phyloP scores from a whole-genome alignment of 495 filamentous ascomycete genomes.

The Penicillium bovifimosum region DNA sequence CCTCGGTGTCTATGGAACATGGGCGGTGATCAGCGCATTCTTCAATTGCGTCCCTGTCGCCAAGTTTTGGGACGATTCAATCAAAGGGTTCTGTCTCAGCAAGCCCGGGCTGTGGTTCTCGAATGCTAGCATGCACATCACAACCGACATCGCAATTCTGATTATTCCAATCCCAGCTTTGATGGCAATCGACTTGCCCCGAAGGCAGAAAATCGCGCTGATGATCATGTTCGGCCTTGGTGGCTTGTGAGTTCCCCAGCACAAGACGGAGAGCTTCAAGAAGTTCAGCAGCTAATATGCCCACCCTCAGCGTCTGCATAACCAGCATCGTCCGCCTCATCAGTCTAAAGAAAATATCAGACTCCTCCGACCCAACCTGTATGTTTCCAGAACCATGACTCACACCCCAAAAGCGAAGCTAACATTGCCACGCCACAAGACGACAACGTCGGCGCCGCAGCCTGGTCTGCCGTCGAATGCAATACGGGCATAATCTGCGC shows the following conservation, averaged over 20 bases:
- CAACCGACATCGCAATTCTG: conserved; percentile 48
- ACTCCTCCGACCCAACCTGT: conserved; percentile 42
- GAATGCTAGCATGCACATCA: conserved; percentile 47
- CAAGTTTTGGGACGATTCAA: conserved; percentile 37
- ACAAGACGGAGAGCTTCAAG: neutral
- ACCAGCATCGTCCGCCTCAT: conserved; percentile 40
- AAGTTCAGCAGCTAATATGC: neutral
- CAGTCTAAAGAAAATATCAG: conserved; percentile 32
- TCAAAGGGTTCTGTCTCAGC: conserved; percentile 35
- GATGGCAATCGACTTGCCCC: conserved; percentile 39
- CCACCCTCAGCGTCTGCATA: conserved; percentile 35
- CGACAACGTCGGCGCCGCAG: conserved; percentile 53
- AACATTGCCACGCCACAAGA: conserved; percentile 19
- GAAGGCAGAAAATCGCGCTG: conserved; percentile 42
- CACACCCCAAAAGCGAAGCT: neutral
- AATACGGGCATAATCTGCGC: conserved; percentile 83
- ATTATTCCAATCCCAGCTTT: conserved; percentile 48
- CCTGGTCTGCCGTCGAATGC: conserved; percentile 88
- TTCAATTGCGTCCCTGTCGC: conserved; percentile 43
- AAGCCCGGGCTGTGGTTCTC: conserved; percentile 44
- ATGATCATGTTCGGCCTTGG: conserved; percentile 48
- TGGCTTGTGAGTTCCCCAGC: conserved; percentile 38
- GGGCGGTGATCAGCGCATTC: conserved; percentile 41
- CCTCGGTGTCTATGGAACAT: conserved; percentile 36
- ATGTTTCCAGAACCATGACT: conserved; percentile 4